Evolutionary conservation across 371 early-diverging fungal species (phyloP), one percentile per base, ranked within the genome.

Genomic region (Mucor irregularis): DNA sequence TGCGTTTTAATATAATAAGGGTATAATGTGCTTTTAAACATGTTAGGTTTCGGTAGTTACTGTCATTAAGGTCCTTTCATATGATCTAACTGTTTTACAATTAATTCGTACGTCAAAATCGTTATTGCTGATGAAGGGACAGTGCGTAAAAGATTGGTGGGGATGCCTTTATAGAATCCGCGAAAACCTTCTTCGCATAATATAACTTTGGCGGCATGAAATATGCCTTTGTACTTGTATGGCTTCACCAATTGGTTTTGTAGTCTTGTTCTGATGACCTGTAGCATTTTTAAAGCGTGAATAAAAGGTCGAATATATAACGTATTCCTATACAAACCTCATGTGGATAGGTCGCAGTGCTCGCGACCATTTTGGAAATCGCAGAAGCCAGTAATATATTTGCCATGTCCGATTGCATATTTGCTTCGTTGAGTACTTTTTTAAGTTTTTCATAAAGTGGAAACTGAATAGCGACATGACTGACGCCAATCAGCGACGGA

Each of bases 381-480:
- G 89, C 77, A 11, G 91, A 90, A 11, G 97, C 91, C 22, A 89
- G 52, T 22, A 96, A 71, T 49, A 96, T 85, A 13, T 78, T 71
- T 34, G 60, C 30, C 10, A 34, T 73, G 37, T 76, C 66, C 24
- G 64, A 64, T 14, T 61, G 50, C 29, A 53, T 58, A 49, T 67
- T 62, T 8, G 45, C 57, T 24, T 61, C 64, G 49, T 42, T 19
- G 19, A 40, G 33, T 70, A 71, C 74, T 17, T 61, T 22, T 65
- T 96, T 96, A 45, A 98, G 71, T 51, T 85, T 78, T 72, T 98
- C 98, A 74, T 98, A 98, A 25, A 96, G 71, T 30, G 97, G 96
- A 61, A 98, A 98, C 66, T 96, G 96, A 7, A 98, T 83, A 5
- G 92, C 94, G 4, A 93, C 96, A 74, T 98, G 98, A 28, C 85